Evolutionary conservation across 2,329 filamentous ascomycete genomes (phyloP).

Genomic region (Colletotrichum musicola): DNA sequence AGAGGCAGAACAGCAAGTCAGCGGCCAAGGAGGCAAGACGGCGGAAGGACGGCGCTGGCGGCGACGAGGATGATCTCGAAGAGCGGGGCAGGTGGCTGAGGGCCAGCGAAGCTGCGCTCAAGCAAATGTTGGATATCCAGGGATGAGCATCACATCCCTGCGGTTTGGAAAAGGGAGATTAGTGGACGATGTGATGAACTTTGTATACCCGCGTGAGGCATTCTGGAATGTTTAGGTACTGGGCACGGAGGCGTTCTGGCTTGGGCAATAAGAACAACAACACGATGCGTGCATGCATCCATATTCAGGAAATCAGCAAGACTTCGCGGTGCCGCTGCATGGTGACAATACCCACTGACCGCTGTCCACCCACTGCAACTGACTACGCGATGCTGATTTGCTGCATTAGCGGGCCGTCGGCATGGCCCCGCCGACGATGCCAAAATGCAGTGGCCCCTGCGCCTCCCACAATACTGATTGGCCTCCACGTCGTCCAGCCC

Average conservation of each 20-base stretch:
- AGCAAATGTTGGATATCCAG: constrained; percentile 71
- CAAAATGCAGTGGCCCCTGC: constrained; percentile 5
- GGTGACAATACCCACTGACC: no score
- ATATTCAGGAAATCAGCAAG: no score
- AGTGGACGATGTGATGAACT: constrained; percentile 11
- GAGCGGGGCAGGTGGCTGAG: constrained; percentile 81
- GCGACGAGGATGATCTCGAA: constrained; percentile 79
- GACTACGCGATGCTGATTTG: neutral
- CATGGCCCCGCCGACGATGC: neutral
- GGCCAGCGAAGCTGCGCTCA: constrained; percentile 74
- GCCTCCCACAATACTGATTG: neutral
- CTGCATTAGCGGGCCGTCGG: constrained; percentile 14
- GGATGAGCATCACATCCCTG: constrained; percentile 43
- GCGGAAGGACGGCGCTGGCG: constrained; percentile 75
- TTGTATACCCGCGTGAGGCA: constrained; percentile 33
- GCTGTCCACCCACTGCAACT: neutral
- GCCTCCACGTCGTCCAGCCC: neutral
- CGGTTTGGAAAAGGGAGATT: neutral
- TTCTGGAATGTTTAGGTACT: neutral
- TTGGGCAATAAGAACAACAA: neutral
- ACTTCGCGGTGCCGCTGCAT: no score
- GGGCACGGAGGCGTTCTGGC: constrained; percentile 17
- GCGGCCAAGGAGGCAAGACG: constrained; percentile 79
- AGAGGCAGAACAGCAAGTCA: constrained; percentile 72
- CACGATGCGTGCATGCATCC: neutral